Conservation (phyloP, 352 stramenopile genomes). For the Pythium biforme region DNA sequence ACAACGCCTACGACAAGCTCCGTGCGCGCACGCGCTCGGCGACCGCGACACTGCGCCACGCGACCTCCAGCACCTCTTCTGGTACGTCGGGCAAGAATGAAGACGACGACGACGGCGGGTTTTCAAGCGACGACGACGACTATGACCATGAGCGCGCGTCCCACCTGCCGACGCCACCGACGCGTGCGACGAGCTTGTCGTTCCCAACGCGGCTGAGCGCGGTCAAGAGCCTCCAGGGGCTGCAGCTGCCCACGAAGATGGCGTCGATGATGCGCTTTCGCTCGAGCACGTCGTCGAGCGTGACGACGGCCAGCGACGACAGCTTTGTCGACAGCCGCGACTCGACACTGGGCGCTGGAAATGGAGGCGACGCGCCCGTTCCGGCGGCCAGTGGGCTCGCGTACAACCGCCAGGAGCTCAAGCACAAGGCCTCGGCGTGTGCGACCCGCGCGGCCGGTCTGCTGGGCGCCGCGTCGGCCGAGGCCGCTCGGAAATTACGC, state of each 20-base stretch:
- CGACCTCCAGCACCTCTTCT: neutral
- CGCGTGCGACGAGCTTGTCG: constrained; percentile 26
- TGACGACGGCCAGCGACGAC: constrained; percentile 53
- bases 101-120: constrained; percentile 47
- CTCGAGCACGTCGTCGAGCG: constrained; percentile 50
- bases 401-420: constrained; percentile 38
- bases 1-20: constrained; percentile 30
- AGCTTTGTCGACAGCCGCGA: constrained; percentile 30
- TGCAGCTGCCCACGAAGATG: constrained; percentile 28
- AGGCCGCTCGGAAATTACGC: constrained; percentile 56
- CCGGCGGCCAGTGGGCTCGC: constrained; percentile 12
- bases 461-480: constrained; percentile 48
- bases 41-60: constrained; percentile 19
- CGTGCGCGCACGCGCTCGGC: constrained; percentile 35
- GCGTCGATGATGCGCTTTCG: constrained; percentile 40
- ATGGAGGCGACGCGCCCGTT: neutral
- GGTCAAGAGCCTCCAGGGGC: constrained; percentile 29
- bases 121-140: constrained; percentile 61
- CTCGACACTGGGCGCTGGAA: neutral
- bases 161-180: constrained; percentile 28
- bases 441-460: constrained; percentile 46
- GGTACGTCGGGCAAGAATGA: neutral
- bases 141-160: constrained; percentile 35
- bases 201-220: constrained; percentile 34
- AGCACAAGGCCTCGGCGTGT: constrained; percentile 34